Base-by-base conservation (phyloP, 176 grass and related monocot genomes). In the Zea luxurians region DNA sequence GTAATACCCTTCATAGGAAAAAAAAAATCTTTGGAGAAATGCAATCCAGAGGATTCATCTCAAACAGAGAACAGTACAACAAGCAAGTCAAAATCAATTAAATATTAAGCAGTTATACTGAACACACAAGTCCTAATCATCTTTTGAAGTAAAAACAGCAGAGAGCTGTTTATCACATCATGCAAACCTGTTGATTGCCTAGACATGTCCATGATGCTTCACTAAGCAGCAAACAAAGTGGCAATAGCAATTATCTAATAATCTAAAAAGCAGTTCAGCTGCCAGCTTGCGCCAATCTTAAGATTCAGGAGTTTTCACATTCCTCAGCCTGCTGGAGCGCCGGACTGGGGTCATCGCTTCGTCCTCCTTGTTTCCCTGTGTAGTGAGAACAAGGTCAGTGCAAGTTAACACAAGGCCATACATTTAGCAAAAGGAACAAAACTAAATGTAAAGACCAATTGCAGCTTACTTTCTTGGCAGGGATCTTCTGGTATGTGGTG, bases 271-370 rank as follows among this genome's bases (percentile, higher is more conserved):
- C 59, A 69, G 66, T 76, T 64, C n/a, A 72, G 48, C 64, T 48
- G 40, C 13, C 44, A 58, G 49, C n/a, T 27, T 58, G 37, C 13
- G 40, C 11, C 52, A 16, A 58, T 81, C 37, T 67, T 54, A 62
- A 11, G 73, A 35, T 75, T 83, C 90, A 10, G 91, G 88, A 37
- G 95, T 76, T 63, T 78, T 84, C 63, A 84, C 61, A 41, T 64
- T 81, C 79, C 87, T 88, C 49, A 93, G 49, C 78, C 94, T 91
- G 79, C 89, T 94, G 9, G 96, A 98, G 61, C 96, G 86, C 1
- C 96, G 61, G 13, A 98, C 89, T 8, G 96, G 89, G 47, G 91
- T 98, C 78, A 98, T 87, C 2, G 68, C 96, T 16, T 98, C 96
- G 40, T 86, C 91, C 17, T 97, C 91, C 75, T 71, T 88, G 47